phyloP scores from a whole-genome alignment of 2,329 filamentous ascomycete genomes.

The Mollisiaceae sp. region DNA sequence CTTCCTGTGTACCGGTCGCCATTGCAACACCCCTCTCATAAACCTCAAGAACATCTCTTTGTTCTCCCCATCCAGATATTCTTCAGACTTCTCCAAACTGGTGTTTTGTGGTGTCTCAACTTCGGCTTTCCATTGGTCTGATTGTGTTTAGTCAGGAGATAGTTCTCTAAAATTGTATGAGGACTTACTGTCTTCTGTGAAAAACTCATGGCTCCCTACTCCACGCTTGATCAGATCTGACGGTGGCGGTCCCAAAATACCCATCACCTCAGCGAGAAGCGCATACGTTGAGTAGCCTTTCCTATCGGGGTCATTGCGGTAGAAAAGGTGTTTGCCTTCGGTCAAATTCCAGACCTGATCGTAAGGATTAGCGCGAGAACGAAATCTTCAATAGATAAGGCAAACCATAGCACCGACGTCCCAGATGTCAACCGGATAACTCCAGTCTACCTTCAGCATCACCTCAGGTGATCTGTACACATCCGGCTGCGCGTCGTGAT shows the following conservation, averaged over 20 bases:
- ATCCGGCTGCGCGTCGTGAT: conserved; percentile 37
- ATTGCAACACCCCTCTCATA: conserved; percentile 41
- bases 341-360: conserved; percentile 37
- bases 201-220: conserved; percentile 34
- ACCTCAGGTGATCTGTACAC: conserved; percentile 45
- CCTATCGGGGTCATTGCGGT: conserved; percentile 32
- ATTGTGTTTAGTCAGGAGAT: no score
- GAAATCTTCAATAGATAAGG: no score
- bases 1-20: conserved; percentile 42
- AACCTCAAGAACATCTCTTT: conserved; percentile 43
- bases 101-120: conserved; percentile 11
- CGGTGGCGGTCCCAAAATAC: conserved; percentile 38
- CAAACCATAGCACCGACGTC: conserved; percentile 44
- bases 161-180: no score
- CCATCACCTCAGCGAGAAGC: conserved; percentile 39
- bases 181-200: conserved; percentile 37
- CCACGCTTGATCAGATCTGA: conserved; percentile 38
- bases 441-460: conserved; percentile 46
- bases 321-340: conserved; percentile 34
- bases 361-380: no score
- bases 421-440: conserved; percentile 45
- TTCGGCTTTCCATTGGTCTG: conserved; percentile 13
- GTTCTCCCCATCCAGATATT: conserved; percentile 39
- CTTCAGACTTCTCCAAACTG: conserved; percentile 16
- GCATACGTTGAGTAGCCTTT: conserved; percentile 33